Conservation (phyloP, 345 rosid species). For the Clausena lansium region DNA sequence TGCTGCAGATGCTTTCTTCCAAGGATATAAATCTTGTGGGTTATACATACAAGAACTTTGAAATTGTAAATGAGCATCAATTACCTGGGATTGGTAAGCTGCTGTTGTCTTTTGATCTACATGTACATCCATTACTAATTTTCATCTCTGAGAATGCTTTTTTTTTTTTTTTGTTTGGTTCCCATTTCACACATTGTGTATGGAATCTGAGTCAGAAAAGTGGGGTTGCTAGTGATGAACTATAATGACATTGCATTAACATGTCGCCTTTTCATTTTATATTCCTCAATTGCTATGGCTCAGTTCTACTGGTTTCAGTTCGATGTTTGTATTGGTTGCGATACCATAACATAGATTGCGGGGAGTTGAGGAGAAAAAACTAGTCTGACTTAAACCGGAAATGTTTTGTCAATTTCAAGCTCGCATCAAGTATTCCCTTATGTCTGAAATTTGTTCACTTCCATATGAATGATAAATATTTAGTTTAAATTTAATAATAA, state of each 20-base stretch:
- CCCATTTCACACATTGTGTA: background rate
- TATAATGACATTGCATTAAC: background rate
- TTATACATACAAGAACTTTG: slow-evolving; percentile 95
- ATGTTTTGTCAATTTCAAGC: background rate
- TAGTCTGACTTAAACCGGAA: background rate
- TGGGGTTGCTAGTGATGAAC: background rate
- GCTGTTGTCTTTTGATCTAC: slow-evolving; percentile 1
- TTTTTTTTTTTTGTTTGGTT: background rate
- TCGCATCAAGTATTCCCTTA: background rate
- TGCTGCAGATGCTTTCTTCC: slow-evolving; percentile 85
- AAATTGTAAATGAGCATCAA: slow-evolving; percentile 83
- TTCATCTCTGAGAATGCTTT: background rate
- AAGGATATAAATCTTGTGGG: slow-evolving; percentile 95
- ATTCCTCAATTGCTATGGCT: background rate
- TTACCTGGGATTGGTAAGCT: slow-evolving; percentile 82
- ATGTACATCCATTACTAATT: background rate
- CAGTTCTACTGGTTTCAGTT: background rate
- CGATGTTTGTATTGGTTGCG: background rate
- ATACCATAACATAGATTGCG: background rate
- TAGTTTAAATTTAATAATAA: background rate
- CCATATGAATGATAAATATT: background rate
- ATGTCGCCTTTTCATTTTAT: background rate
- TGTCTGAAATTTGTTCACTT: background rate
- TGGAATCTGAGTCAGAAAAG: background rate
- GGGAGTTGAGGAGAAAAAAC: background rate